Percentiles rank a stretch among this genome's conserved stretches.
These are phyloP conservation scores for Xylariales sp. DNA, from an alignment of 2,329 filamentous ascomycete genomes.

Conservation along the genomic window DNA sequence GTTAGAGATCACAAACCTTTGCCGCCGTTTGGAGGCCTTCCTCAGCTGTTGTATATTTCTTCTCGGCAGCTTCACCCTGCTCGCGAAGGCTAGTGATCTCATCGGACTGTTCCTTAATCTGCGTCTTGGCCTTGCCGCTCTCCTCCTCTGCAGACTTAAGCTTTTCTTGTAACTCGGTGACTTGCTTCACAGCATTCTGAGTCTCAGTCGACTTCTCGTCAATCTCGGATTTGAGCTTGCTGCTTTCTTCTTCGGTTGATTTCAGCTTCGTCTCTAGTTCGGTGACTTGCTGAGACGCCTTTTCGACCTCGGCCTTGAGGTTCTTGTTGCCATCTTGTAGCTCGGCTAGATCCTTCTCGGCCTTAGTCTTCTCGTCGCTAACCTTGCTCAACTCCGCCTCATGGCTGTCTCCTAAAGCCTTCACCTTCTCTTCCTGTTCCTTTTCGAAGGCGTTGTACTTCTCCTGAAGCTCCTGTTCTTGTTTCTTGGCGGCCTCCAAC, in stretches of 20 bases:
- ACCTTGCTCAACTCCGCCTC: constrained; percentile 38
- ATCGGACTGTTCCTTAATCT: constrained; percentile 48
- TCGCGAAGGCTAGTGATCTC: constrained; percentile 49
- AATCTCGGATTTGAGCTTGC: constrained; percentile 28
- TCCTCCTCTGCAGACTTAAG: constrained; percentile 47
- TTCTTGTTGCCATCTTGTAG: constrained; percentile 42
- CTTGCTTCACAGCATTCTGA: constrained; percentile 21
- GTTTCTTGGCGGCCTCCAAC: constrained; percentile 47
- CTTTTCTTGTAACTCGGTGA: constrained; percentile 32
- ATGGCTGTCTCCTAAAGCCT: constrained; percentile 40
- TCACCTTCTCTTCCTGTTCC: constrained; percentile 42
- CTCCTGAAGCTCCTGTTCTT: constrained; percentile 39
- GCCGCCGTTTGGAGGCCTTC: constrained; percentile 52
- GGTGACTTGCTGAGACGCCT: constrained; percentile 40
- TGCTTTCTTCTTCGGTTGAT: constrained; percentile 44
- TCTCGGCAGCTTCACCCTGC: constrained; percentile 51
- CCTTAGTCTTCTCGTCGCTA: constrained; percentile 40
- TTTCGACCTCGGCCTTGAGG: constrained; percentile 45
- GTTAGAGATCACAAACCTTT: constrained; percentile 44
- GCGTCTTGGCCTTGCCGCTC: constrained; percentile 44
- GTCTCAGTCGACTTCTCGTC: constrained; percentile 25
- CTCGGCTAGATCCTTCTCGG: constrained; percentile 46
- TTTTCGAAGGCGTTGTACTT: constrained; percentile 38
- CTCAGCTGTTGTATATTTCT: constrained; percentile 53
- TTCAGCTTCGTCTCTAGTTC: constrained; percentile 41